Evolutionary conservation across 192 early-diverging fungal genomes (phyloP), one percentile per base, ranked within the genome.

Genomic region (Entomortierella beljakovae): DNA sequence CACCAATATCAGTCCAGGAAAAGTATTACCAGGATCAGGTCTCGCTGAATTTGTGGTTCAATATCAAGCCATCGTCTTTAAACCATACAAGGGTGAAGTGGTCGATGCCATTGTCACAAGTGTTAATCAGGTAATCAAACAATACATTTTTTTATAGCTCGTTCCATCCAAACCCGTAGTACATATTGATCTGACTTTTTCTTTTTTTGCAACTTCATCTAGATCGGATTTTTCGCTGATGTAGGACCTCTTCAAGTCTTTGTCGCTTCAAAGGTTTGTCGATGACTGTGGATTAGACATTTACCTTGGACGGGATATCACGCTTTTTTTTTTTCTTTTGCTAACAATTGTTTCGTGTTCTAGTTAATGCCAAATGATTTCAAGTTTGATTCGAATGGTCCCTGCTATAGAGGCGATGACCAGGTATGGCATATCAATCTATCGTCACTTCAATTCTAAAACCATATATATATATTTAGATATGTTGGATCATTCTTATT

Each of bases 71-170:
- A 93, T 99, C 76, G 94, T 99, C 3, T 97, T 98, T 67, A 98
- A 96, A 74, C 96, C 97, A 18, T 99, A 97, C 85, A 97, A 93
- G 65, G 94, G 95, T 54, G 94, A 99, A 83, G 98, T 99, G 9
- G 85, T 98, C 9, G 97, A 99, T 81, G 97, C 92, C 0, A 88
- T 95, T 7, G 92, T 95, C 1, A 94, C 90, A 0, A 91, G 87
- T 50, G 97, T 99, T 7, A 98, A 93, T 70, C 93, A 95, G 88
- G 93, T 94, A 81, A 29, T 40, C 18, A 62, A 38, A 38, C 37
- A 6, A 13, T 38, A 6, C 37, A 38, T n/a, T n/a, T n/a, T n/a
- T n/a, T n/a, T n/a, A n/a, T n/a, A n/a, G n/a, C n/a, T n/a, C n/a
- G n/a, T n/a, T n/a, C n/a, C n/a, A n/a, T n/a, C n/a, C n/a, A n/a